Base-by-base conservation (phyloP, 75 land plant species). In the Pseudotsuga menziesii region DNA sequence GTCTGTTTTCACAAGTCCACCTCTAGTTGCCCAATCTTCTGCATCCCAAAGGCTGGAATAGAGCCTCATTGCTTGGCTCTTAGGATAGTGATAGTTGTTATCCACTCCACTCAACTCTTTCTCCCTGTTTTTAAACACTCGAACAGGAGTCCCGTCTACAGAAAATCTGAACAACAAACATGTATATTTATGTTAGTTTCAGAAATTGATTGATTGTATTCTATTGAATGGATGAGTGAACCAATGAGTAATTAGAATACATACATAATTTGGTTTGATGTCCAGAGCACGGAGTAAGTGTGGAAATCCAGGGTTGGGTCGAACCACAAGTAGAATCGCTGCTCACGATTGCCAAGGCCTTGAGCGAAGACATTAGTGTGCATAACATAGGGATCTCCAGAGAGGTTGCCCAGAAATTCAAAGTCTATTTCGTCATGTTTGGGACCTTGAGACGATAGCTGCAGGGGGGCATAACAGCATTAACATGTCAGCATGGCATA, bases 361-460 rank as follows among this genome's bases (percentile, higher is more conserved):
- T 86, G 85, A 17, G 92, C 83, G 82, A 89, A 89, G 29, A 91
- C 89, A 81, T 91, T 91, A 58, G 93, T 91, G 44, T 91, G 93
- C 9, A 91, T 61, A 57, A 89, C 89, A 85, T 85, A 87, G 0
- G 93, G 92, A 79, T 89, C 92, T 2, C 82, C 81, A 2, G 79
- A 83, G 15, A 85, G 81, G 83, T 89, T 91, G 5, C 94, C 94
- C 79, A 91, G 64, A 80, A 90, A 90, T 86, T 91, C 92, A 77
- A 91, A 89, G 32, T 91, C 94, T 61, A 91, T 85, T 82, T 91
- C 92, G 79, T 91, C 92, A 56, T 91, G 94, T 76, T 89, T 84
- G 5, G 83, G 64, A 82, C 80, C 85, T 62, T 85, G 86, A 14
- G 94, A 91, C 4, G 94, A 91, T 55, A 81, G 64, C 77, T 75